Evolutionary conservation across 2,329 filamentous ascomycete species (phyloP), one percentile per base, ranked within the genome.

Genomic region (Penicillium polonicum): DNA sequence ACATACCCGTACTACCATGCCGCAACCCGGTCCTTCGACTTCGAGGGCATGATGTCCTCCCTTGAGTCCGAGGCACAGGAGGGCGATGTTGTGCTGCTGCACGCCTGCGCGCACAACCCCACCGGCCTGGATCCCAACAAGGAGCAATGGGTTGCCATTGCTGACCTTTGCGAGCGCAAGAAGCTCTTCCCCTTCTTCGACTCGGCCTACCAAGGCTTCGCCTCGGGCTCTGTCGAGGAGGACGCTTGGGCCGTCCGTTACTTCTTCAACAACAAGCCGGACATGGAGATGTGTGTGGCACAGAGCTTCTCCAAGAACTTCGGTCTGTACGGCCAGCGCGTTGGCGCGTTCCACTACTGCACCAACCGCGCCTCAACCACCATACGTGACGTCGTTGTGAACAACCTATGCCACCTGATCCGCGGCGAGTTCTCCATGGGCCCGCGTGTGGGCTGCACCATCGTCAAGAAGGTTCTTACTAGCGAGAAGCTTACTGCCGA

Each of bases 121-220:
- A 99, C 94, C 1, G 94, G 94, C 58, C 91, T 97, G 61, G 94
- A 99, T 77, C 92, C 92, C 12, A 95, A 90, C 48, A 83, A 88
- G 67, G 90, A 92, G 57, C 93, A 99, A 79, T 99, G 94, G 94
- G 89, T 88, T 75, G 85, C 92, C 78, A 85, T 97, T 59, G 91
- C 92, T 50, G 79, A 83, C 44, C 75, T 97, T 43, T 88, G 97
- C 74, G 85, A 85, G 71, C 77, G 85, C 70, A 94, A 90, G 82
- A 86, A 86, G 65, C 90, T 96, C 76, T 96, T 97, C 79, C 93
- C 93, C 66, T 97, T 97, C 85, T 97, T 99, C 78, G 94, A 99
- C 81, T 91, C 87, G 59, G 93, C 93, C 55, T 99, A 99, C 81
- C 94, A 97, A 78, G 94, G 94, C 45, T 99, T 97, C 72, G 93